phyloP scores from a whole-genome alignment of 2,329 filamentous ascomycete species.

The Fusarium falciforme region DNA sequence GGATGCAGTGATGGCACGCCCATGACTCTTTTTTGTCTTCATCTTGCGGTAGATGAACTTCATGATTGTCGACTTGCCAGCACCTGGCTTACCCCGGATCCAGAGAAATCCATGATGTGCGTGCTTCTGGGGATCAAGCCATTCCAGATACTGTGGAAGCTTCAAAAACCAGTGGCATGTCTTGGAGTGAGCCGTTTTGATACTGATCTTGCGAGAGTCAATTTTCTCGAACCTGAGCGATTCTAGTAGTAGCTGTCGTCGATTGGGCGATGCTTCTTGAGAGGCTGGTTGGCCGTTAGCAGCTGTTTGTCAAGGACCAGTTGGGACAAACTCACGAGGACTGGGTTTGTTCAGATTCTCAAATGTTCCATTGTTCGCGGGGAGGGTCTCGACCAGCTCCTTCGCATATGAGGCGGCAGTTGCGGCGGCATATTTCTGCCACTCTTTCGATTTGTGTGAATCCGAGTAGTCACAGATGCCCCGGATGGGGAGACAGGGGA shows the following conservation, averaged over 20 bases:
- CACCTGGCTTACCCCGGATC: constrained; percentile 60
- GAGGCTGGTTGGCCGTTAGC: no score
- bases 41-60: constrained; percentile 49
- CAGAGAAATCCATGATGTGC: constrained; percentile 53
- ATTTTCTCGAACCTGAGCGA: constrained; percentile 54
- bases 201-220: constrained; percentile 49
- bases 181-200: constrained; percentile 50
- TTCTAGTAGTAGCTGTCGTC: constrained; percentile 30
- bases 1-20: constrained; percentile 43
- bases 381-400: constrained; percentile 2
- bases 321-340: not conserved
- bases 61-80: constrained; percentile 61
- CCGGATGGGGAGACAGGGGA: constrained; percentile 52
- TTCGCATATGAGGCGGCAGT: constrained; percentile 47
- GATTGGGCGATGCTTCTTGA: not conserved
- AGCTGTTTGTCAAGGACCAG: no score
- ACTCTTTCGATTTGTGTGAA: constrained; percentile 52
- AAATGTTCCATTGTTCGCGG: no score
- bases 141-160: constrained; percentile 1
- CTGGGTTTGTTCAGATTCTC: no score
- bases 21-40: not conserved
- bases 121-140: not conserved
- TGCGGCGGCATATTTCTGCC: constrained; percentile 51
- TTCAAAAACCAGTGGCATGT: constrained; percentile 36
- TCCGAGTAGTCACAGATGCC: constrained; percentile 56